phyloP scores from a whole-genome alignment of 2,329 filamentous ascomycete genomes.

The Aureobasidium mangrovei region DNA sequence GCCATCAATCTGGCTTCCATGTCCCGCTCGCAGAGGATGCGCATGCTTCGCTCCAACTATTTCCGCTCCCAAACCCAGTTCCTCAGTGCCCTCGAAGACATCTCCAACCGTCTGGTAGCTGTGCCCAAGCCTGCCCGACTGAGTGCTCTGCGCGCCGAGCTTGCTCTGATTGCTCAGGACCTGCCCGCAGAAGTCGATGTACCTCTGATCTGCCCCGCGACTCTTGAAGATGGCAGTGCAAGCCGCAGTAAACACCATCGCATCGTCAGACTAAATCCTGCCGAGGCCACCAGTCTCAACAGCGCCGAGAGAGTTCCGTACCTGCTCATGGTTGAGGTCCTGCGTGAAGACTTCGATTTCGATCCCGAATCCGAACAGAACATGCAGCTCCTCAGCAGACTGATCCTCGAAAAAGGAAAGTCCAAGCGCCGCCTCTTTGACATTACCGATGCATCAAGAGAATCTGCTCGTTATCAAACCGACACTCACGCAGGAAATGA shows the following conservation, averaged over 20 bases:
- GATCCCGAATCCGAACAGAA: constrained; percentile 68
- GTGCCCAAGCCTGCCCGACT: constrained; percentile 74
- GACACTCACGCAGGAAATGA: constrained; percentile 44
- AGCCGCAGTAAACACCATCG: constrained; percentile 70
- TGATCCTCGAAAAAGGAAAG: constrained; percentile 58
- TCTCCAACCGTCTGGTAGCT: constrained; percentile 73
- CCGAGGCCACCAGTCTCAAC: constrained; percentile 75
- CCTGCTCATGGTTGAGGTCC: constrained; percentile 73
- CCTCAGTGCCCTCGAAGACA: constrained; percentile 69
- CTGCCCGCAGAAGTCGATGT: constrained; percentile 77
- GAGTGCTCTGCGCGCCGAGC: constrained; percentile 70
- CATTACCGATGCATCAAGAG: constrained; percentile 52
- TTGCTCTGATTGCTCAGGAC: constrained; percentile 72
- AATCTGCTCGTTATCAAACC: constrained; percentile 32
- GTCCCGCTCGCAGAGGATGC: constrained; percentile 58
- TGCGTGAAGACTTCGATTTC: constrained; percentile 75
- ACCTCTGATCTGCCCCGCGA: constrained; percentile 70
- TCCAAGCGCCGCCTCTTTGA: constrained; percentile 44
- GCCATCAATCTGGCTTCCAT: constrained; percentile 53
- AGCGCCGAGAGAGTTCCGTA: constrained; percentile 82
- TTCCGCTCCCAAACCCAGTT: constrained; percentile 76
- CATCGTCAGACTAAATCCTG: constrained; percentile 74
- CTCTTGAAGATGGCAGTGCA: constrained; percentile 62
- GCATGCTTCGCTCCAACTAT: constrained; percentile 68
- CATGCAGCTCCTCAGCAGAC: constrained; percentile 52